Evolutionary conservation across 208 protist species (phyloP), one percentile per base, ranked within the genome.

Genomic region (Acanthamoeba culbertsoni): DNA sequence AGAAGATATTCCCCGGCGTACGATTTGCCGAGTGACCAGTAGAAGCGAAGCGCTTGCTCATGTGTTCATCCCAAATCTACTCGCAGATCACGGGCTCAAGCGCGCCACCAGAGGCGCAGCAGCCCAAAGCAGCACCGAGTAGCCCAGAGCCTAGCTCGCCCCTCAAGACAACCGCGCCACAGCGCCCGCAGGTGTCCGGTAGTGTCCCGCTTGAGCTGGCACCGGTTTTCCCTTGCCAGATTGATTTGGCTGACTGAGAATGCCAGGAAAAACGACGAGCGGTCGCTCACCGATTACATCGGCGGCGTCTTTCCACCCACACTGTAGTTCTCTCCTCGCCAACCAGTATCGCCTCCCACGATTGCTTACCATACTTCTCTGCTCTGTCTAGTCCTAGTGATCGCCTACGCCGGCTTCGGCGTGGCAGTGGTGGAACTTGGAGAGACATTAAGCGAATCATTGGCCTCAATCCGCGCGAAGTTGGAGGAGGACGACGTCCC

Each of bases 401-500:
- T 84, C 73, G 20, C 43, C 10, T 84, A 84, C 73, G 73, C 73
- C n/a, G 73, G 73, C 43, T 55, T 55, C 40, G 37, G 73, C n/a
- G 42, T 84, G 23, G 73, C 73, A 0, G 73, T 84, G 0, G 73
- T 84, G 43, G 73, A 84, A 43, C 40, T 84, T 10, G 35, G 42
- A 26, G 73, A 84, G 14, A 43, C 46, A 26, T 43, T 84, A 43
- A 84, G 28, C 45, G 73, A 84, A 43, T 84, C 73, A 1, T n/a
- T 84, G 43, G 45, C 73, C 4, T 31, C 26, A 12, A 18, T 84
- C 1, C 73, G 73, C 4, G 43, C 45, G 42, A 84, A 84, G 73
- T 5, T 84, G 73, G 73, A 84, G 26, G 73, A 84, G 73, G 73
- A 84, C 73, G 73, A 84, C 42, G 73, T 84, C 23, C 73, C 73